phyloP scores from a whole-genome alignment of 305 asterid species.

The Salvia sclarea region DNA sequence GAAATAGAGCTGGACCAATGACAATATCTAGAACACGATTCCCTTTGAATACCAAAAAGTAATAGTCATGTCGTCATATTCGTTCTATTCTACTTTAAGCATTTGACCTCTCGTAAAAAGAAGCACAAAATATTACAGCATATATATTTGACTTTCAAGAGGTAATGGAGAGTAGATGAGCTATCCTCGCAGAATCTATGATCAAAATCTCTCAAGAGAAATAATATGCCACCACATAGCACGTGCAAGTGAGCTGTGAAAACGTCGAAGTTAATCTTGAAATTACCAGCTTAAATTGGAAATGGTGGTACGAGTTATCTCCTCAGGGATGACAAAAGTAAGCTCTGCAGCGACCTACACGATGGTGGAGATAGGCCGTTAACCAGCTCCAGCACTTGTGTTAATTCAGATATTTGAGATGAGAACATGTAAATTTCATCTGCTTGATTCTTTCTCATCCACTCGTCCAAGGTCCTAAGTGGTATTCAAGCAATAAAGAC shows the following conservation, averaged over 20 bases:
- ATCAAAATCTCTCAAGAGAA: not conserved
- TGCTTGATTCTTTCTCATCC: conserved; percentile 66
- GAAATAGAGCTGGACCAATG: not conserved
- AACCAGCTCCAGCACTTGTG: conserved; percentile 52
- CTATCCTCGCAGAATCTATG: conserved; percentile 26
- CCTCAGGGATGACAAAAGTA: conserved; percentile 63
- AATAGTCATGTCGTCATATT: conserved; percentile 14
- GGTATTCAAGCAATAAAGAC: conserved; percentile 1
- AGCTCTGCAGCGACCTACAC: conserved; percentile 58
- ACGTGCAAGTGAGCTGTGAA: not conserved
- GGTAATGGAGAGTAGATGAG: not conserved
- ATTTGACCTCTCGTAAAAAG: conserved; percentile 37
- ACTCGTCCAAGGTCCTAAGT: conserved; percentile 59
- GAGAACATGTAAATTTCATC: conserved; percentile 87
- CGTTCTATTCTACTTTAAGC: conserved; percentile 8
- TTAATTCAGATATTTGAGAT: conserved; percentile 66
- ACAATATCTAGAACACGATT: conserved; percentile 15
- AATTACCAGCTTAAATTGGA: conserved; percentile 12
- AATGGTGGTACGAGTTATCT: conserved; percentile 34
- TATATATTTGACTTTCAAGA: conserved; percentile 36
- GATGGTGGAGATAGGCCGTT: conserved; percentile 64
- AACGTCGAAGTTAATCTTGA: not conserved
- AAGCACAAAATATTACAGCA: conserved; percentile 25
- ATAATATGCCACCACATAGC: conserved; percentile 1
- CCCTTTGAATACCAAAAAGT: conserved; percentile 9